Evolutionary conservation across 441 rosid genomes (phyloP), one percentile per base, ranked within the genome.

Genomic region (Kokia cookei): DNA sequence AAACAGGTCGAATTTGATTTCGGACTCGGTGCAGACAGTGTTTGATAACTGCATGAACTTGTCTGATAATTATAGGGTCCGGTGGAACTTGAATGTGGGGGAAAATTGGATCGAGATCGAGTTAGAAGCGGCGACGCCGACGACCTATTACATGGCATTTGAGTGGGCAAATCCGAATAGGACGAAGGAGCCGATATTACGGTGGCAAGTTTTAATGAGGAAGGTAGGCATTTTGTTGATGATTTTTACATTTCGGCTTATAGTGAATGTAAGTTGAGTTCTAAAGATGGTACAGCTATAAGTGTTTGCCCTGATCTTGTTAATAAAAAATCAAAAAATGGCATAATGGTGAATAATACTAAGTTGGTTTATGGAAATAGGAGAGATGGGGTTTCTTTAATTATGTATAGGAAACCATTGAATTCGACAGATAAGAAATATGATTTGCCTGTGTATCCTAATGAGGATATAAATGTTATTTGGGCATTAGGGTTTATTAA

Each of bases 401-500:
- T 93, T 79, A 86, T 96, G 86, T 95, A 83, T 74, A 81, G 81
- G 77, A 89, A 91, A 79, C 89, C 88, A 1, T 76, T 93, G 84
- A 82, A 82, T 65, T 82, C 85, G 3, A 76, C 71, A 51, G 93
- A 91, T 78, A 84, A 86, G 57, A 89, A 85, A 79, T 91, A 86
- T 75, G 99, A 95, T 86, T 73, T 89, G 83, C 82, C 86, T 7
- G 92, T 93, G 82, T 86, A 90, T 75, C 51, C 79, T 74, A 86
- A 74, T 0, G 83, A 76, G 10, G 87, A 76, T 15, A 77, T 84
- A 78, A 89, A 86, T 0, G 93, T 93, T 73, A 89, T 95, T 77
- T 95, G 98, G 99, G 96, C 99, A 15, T 69, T 95, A 76, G 98
- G 99, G 78, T 78, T 86, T 86, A 85, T 93, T 82, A 93, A 87